A percentile compares a stretch with the other conserved stretches of the same genome.
phyloP scores from a whole-genome alignment of 2,329 filamentous ascomycete genomes.

The Xylaria sp. region DNA sequence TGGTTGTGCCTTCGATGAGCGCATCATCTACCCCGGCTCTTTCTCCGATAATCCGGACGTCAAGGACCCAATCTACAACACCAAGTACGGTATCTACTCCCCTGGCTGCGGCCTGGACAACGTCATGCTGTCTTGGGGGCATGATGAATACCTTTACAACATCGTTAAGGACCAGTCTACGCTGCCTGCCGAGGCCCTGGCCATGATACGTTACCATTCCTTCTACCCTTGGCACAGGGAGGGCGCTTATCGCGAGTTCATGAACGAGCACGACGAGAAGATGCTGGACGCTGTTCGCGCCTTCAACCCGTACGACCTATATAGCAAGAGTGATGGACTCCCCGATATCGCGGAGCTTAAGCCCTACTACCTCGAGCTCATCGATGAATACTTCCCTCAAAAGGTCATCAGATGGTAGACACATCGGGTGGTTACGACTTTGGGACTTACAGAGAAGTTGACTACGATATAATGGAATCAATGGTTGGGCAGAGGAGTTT shows the following conservation, averaged over 20 bases:
- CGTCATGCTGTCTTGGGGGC: constrained; percentile 90
- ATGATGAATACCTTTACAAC: constrained; percentile 89
- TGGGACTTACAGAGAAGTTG: constrained; percentile 3
- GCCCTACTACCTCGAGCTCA: constrained; percentile 79
- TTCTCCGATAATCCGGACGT: constrained; percentile 82
- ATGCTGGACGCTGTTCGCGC: constrained; percentile 85
- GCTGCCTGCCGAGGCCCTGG: constrained; percentile 82
- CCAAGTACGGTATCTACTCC: constrained; percentile 81
- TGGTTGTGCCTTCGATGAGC: constrained; percentile 77
- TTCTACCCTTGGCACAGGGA: constrained; percentile 93
- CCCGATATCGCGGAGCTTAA: constrained; percentile 82
- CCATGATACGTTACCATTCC: constrained; percentile 93
- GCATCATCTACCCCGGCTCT: constrained; percentile 83
- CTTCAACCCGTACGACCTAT: constrained; percentile 92
- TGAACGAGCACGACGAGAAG: constrained; percentile 81
- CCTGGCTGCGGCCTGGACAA: constrained; percentile 85
- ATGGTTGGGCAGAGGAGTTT: background rate
- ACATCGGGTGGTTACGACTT: background rate
- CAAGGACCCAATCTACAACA: constrained; percentile 75
- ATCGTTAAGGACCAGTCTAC: constrained; percentile 84
- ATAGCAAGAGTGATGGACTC: constrained; percentile 88
- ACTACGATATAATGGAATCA: constrained; percentile 9
- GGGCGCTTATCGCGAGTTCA: constrained; percentile 82
- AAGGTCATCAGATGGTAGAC: constrained; percentile 74
- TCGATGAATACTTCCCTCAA: constrained; percentile 77